phyloP scores from a whole-genome alignment of 2,329 filamentous ascomycete genomes.

The Fusarium torreyae region DNA sequence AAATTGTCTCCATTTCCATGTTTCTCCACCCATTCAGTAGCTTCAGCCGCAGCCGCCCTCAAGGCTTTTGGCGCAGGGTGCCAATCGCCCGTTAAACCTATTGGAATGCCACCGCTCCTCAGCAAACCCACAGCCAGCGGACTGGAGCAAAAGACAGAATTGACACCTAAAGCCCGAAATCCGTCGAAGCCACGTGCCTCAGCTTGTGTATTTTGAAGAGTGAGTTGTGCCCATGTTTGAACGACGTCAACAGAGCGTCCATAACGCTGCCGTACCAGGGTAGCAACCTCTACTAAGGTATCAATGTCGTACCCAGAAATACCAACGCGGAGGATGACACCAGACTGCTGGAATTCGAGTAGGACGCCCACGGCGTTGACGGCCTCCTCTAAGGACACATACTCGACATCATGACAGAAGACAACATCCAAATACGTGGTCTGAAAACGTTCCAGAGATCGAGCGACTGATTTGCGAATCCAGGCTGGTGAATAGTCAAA shows the following conservation, averaged over 20 bases:
- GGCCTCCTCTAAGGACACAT: slow-evolving; percentile 4
- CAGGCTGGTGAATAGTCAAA: slow-evolving; percentile 16
- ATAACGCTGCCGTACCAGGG: background rate
- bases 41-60: background rate
- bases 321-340: background rate
- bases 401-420: slow-evolving; percentile 21
- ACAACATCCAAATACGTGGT: slow-evolving; percentile 9
- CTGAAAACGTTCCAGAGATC: slow-evolving; percentile 4
- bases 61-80: background rate
- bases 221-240: slow-evolving; percentile 18
- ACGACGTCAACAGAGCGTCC: slow-evolving; percentile 11
- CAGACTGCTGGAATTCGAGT: background rate
- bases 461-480: slow-evolving; percentile 3
- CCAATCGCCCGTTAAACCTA: slow-evolving; percentile 3
- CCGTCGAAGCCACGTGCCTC: background rate
- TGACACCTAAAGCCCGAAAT: background rate
- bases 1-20: background rate
- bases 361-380: slow-evolving; percentile 11
- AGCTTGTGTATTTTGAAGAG: slow-evolving; percentile 12
- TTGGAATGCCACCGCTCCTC: background rate
- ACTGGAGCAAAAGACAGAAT: slow-evolving; percentile 4
- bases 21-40: slow-evolving; percentile 8
- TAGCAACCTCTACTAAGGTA: background rate
- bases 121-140: slow-evolving; percentile 5
- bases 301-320: slow-evolving; percentile 20